Evolutionary conservation across 2,329 filamentous ascomycete species (phyloP).

Genomic region (Thelonectria discophora): DNA sequence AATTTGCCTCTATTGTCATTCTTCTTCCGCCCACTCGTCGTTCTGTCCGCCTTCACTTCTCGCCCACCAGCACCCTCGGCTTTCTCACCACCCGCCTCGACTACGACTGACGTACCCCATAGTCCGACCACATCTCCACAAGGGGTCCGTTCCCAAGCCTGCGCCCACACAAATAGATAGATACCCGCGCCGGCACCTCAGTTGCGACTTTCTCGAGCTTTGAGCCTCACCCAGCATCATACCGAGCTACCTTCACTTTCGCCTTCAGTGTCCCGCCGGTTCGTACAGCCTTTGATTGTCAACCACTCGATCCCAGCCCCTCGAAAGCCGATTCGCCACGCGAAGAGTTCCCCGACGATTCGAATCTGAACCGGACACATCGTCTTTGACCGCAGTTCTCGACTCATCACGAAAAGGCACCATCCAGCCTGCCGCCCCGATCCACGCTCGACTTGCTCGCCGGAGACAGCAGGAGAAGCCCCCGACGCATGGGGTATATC

Average conservation of each 20-base stretch:
- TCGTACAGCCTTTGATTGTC: not conserved
- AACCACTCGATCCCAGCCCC: not conserved
- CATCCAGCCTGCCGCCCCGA: not conserved
- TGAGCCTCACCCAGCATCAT: constrained; percentile 19
- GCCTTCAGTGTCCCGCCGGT: not conserved
- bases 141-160: constrained; percentile 34
- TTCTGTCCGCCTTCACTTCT: constrained; percentile 9
- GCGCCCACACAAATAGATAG: constrained; percentile 20
- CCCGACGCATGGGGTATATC: constrained; percentile 22
- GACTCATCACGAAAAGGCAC: constrained; percentile 7
- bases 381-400: not conserved
- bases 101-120: constrained; percentile 39
- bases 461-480: not conserved
- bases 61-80: constrained; percentile 18
- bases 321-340: constrained; percentile 1
- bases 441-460: constrained; percentile 3
- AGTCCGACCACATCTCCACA: constrained; percentile 38
- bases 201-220: constrained; percentile 16
- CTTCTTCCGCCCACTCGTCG: not conserved
- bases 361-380: not conserved
- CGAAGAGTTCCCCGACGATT: not conserved
- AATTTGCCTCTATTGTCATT: constrained; percentile 9
- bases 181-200: constrained; percentile 22
- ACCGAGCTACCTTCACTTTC: constrained; percentile 1
- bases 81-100: constrained; percentile 16